Percentiles rank a stretch among this genome's conserved stretches.
These are phyloP conservation scores for Fomitopsis pinicola DNA, from an alignment of 1,284 basidiomycete genomes.

Conservation along the genomic window DNA sequence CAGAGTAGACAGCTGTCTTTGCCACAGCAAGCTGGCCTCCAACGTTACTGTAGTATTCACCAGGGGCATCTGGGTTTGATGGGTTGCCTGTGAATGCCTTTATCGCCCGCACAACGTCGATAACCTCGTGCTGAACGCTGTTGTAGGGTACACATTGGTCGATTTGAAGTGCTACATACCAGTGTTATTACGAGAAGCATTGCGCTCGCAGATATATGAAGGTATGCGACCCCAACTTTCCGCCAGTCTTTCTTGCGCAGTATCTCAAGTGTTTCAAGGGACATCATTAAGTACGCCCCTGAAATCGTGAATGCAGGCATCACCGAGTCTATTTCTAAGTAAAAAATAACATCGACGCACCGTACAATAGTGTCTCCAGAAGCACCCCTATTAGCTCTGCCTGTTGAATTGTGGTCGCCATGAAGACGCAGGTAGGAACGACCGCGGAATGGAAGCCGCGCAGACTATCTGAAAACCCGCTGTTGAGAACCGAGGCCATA, in stretches of 20 bases:
- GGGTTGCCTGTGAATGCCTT: background rate
- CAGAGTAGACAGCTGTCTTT: background rate
- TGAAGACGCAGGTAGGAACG: background rate
- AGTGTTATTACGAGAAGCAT: background rate
- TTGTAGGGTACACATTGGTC: background rate
- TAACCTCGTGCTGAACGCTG: background rate
- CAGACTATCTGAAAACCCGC: too few species aligned
- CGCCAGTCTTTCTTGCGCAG: background rate
- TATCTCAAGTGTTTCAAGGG: background rate
- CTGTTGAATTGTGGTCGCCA: background rate
- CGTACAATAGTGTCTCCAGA: background rate
- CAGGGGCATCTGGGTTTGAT: background rate
- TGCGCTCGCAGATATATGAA: background rate
- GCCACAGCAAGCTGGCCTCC: background rate
- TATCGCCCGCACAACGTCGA: background rate
- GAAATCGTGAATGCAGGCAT: too few species aligned
- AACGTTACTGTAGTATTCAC: background rate
- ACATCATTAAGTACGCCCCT: background rate
- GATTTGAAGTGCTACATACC: background rate
- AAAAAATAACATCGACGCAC: background rate
- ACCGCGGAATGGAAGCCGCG: too few species aligned
- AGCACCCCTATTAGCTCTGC: background rate
- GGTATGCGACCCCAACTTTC: background rate
- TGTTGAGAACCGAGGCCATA: too few species aligned
- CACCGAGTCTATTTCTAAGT: background rate